Evolutionary conservation across 805 yeast species (phyloP).

Genomic region (Jamesozyma gamospora): DNA sequence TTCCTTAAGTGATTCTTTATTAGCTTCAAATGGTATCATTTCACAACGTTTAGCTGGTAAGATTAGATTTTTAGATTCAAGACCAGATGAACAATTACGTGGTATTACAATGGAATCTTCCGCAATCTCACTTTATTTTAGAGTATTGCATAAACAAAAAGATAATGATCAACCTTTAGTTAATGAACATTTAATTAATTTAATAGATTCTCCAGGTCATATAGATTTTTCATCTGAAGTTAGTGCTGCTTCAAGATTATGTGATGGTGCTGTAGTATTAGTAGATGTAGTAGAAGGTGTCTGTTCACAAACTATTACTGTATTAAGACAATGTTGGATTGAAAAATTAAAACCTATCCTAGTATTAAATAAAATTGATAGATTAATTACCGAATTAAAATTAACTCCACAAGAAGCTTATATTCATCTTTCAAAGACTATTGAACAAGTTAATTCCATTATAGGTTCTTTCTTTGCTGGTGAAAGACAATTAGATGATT

Average conservation of each 20-base stretch:
- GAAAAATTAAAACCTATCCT: constrained; percentile 82
- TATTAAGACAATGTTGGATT: constrained; percentile 89
- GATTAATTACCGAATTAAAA: constrained; percentile 72
- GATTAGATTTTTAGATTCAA: constrained; percentile 80
- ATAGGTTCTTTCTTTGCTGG: constrained; percentile 90
- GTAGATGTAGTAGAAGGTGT: constrained; percentile 98
- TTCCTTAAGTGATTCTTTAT: constrained; percentile 78
- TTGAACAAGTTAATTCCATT: constrained; percentile 92
- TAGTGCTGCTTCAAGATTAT: constrained; percentile 86
- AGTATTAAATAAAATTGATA: constrained; percentile 84
- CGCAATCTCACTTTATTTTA: constrained; percentile 87
- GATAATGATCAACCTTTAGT: constrained; percentile 39
- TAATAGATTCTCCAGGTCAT: constrained; percentile 99
- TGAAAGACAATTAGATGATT: constrained; percentile 82
- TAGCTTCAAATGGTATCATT: constrained; percentile 93
- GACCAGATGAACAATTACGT: constrained; percentile 91
- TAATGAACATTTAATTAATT: constrained; percentile 74
- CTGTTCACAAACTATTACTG: constrained; percentile 93
- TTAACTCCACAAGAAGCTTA: constrained; percentile 80
- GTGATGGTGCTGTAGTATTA: constrained; percentile 92
- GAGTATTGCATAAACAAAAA: constrained; percentile 42
- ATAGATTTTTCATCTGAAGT: constrained; percentile 95
- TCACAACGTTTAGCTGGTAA: constrained; percentile 94
- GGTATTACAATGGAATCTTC: constrained; percentile 98
- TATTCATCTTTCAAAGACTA: constrained; percentile 59